Evolutionary conservation across 441 rosid species (phyloP).

Genomic region (Viola pubescens): DNA sequence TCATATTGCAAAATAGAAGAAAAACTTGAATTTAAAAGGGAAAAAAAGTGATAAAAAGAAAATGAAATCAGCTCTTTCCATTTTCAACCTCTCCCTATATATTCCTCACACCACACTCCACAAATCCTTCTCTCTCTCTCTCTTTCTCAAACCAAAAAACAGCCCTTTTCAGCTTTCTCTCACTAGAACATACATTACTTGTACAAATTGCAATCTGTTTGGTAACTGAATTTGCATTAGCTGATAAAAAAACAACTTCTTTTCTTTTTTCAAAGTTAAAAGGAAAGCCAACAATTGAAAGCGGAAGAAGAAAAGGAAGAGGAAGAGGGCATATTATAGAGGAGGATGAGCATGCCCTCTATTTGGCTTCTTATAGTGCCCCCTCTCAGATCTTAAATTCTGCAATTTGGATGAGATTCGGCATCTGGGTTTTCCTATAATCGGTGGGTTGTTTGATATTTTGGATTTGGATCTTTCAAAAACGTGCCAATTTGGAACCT

Average conservation of each 20-base stretch:
- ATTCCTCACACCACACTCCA: conserved; percentile 22
- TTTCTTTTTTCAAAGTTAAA: conserved; percentile 7
- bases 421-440: conserved; percentile 33
- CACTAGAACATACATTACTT: conserved; percentile 3
- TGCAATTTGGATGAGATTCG: conserved; percentile 28
- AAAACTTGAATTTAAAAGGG: not conserved
- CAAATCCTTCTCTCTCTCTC: conserved; percentile 22
- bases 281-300: conserved; percentile 14
- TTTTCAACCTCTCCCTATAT: conserved; percentile 22
- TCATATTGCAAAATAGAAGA: not conserved
- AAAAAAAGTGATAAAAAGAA: not conserved
- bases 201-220: conserved; percentile 17
- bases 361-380: conserved; percentile 19
- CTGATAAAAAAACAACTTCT: conserved; percentile 3
- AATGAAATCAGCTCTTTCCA: conserved; percentile 12
- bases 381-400: conserved; percentile 44
- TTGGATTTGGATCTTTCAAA: conserved; percentile 26
- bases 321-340: conserved; percentile 27
- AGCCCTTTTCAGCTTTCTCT: conserved; percentile 2
- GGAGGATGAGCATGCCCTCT: conserved; percentile 41
- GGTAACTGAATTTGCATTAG: conserved; percentile 30
- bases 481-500: conserved; percentile 6
- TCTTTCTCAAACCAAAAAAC: conserved; percentile 7
- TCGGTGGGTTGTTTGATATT: conserved; percentile 35
- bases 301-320: conserved; percentile 3